Base-by-base conservation (phyloP, 2,329 filamentous ascomycete genomes). In the Sporothrix brunneoviolacea region DNA sequence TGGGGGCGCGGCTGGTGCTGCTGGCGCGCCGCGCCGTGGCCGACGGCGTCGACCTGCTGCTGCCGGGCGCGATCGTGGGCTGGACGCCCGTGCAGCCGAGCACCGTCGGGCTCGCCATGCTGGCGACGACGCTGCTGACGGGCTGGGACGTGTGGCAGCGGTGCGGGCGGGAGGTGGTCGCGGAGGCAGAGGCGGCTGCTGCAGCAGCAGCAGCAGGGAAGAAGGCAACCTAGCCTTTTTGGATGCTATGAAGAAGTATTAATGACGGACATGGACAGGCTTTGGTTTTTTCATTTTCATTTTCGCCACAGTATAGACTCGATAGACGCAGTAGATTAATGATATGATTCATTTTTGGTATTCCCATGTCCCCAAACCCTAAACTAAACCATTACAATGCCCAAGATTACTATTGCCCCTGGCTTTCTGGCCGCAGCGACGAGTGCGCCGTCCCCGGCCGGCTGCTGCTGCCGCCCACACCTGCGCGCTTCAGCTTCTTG, bases 121-220 rank as follows among this genome's bases (percentile, higher is more conserved):
- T 84, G 18, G 59, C 77, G 19, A 83, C 82, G 45, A 85, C 83
- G 1, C 40, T 84, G 4, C 61, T 88, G 40, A 81, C 82, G 9
- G 75, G 76, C 1, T 62, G 68, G 55, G 78, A 80, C 56, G 75
- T 83, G 3, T 88, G 84, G 84, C 71, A 76, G 52, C 52, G 55
- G 16, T 54, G 53, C n/a, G 53, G 53, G 0, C 24, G 18, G 12
- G 41, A 56, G 7, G 36, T 49, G 43, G 38, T 36, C 7, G 40
- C 40, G 1, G 9, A 15, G 2, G 21, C 19, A 19, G 43, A 43
- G 21, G 44, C 22, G 16, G 30, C 32, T 37, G 27, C 24, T 8
- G 44, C 48, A 2, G 4, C n/a, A 6, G 33, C 36, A 3, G 1
- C 4, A 21, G 8, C 13, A 22, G 30, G 12, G 3, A 12, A n/a